A percentile compares a stretch with the other conserved stretches of the same genome.
phyloP scores from a whole-genome alignment of 495 filamentous ascomycete genomes.

The Talaromyces wortmannii region DNA sequence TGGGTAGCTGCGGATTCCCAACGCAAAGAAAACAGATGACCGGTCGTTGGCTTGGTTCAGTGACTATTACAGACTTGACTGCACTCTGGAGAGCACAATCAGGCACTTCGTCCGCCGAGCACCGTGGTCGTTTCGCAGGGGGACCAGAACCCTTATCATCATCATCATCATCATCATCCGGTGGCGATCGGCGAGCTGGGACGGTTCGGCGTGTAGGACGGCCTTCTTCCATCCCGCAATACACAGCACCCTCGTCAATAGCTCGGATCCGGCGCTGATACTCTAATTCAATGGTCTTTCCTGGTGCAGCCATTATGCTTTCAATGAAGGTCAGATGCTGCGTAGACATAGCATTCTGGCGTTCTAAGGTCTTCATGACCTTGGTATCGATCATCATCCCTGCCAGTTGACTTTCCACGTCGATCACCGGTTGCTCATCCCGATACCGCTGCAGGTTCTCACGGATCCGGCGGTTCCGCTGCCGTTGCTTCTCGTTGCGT shows the following conservation, averaged over 20 bases:
- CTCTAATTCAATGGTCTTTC: conserved; percentile 13
- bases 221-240: conserved; percentile 24
- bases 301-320: conserved; percentile 15
- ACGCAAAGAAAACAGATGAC: conserved; percentile 10
- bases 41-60: conserved; percentile 4
- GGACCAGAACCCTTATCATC: neutral
- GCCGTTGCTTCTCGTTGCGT: conserved; percentile 16
- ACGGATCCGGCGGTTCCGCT: conserved; percentile 13
- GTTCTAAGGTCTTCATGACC: conserved; percentile 12
- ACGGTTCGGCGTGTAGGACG: neutral
- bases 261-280: conserved; percentile 15
- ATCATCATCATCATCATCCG: conserved; percentile 5
- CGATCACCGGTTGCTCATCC: conserved; percentile 23
- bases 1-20: conserved; percentile 10
- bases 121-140: conserved; percentile 4
- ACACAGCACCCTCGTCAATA: conserved; percentile 20
- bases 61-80: conserved; percentile 11
- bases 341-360: conserved; percentile 12
- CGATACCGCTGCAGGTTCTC: conserved; percentile 21
- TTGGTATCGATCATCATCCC: conserved; percentile 18
- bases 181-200: conserved; percentile 1
- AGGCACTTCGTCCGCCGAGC: conserved; percentile 2
- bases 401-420: conserved; percentile 19
- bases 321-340: conserved; percentile 20
- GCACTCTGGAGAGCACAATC: conserved; percentile 10